Evolutionary conservation across 768 basidiomycete genomes (phyloP).

Genomic region (Boletus tomentosulus): DNA sequence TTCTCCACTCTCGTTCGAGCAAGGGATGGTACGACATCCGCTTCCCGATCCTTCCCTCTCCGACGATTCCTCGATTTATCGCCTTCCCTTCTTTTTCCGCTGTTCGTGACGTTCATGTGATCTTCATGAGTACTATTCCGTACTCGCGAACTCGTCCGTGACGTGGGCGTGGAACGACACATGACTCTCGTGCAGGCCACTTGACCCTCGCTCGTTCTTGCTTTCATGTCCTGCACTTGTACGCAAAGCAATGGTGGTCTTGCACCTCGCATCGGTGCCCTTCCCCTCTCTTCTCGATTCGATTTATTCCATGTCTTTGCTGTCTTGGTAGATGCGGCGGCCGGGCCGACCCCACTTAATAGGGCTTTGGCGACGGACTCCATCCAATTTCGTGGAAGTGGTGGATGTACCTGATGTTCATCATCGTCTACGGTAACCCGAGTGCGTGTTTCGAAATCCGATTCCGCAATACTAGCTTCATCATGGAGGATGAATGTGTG

Average conservation of each 20-base stretch:
- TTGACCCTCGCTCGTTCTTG: constrained; percentile 25
- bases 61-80: constrained; percentile 18
- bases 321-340: constrained; percentile 21
- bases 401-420: constrained; percentile 36
- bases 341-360: constrained; percentile 46
- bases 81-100: constrained; percentile 24
- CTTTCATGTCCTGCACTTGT: constrained; percentile 31
- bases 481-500: constrained; percentile 32
- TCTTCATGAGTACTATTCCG: constrained; percentile 24
- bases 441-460: constrained; percentile 19
- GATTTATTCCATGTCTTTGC: constrained; percentile 21
- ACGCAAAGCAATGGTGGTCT: constrained; percentile 34
- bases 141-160: constrained; percentile 50
- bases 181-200: constrained; percentile 55
- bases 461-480: constrained; percentile 24
- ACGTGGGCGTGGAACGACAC: constrained; percentile 68
- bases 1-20: constrained; percentile 59
- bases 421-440: constrained; percentile 31
- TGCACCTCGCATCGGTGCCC: constrained; percentile 3
- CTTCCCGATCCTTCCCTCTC: constrained; percentile 29
- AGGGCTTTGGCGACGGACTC: constrained; percentile 66
- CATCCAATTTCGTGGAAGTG: constrained; percentile 66
- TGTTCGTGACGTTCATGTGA: constrained; percentile 6
- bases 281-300: constrained; percentile 19
- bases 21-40: constrained; percentile 51